A percentile compares a stretch with the other conserved stretches of the same genome.
Conservation (phyloP, 2,329 filamentous ascomycete genomes). For the Endocalyx cinctus region DNA sequence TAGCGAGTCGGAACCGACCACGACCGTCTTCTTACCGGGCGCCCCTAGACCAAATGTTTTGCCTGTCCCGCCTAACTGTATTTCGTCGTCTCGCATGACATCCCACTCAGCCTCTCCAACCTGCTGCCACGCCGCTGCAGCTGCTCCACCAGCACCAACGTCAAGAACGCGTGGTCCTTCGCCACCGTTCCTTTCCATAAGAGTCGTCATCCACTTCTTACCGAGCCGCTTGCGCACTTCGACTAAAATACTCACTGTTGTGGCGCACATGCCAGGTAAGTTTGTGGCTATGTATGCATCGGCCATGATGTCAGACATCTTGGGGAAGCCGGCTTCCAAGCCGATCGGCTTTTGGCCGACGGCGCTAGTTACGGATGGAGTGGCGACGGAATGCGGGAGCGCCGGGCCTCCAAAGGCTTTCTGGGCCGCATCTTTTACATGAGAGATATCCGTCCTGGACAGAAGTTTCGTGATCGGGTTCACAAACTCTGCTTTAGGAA, state of each 20-base stretch:
- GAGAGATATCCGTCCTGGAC: constrained; percentile 63
- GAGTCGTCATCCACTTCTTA: constrained; percentile 61
- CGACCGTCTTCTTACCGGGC: constrained; percentile 71
- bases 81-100: constrained; percentile 54
- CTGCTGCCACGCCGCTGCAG: constrained; percentile 70
- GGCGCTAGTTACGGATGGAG: constrained; percentile 53
- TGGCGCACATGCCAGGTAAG: constrained; percentile 67
- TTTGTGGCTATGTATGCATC: constrained; percentile 68
- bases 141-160: constrained; percentile 69
- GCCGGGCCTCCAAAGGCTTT: constrained; percentile 70
- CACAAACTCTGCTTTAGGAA: constrained; percentile 67
- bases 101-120: constrained; percentile 80
- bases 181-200: constrained; percentile 54
- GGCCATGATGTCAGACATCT: constrained; percentile 71
- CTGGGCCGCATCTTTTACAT: constrained; percentile 69
- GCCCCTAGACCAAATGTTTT: constrained; percentile 40
- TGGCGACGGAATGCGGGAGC: constrained; percentile 72
- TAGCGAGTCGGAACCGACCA: constrained; percentile 71
- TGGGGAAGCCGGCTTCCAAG: constrained; percentile 57
- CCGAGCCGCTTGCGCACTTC: constrained; percentile 73
- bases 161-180: constrained; percentile 64
- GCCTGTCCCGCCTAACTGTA: too few relatives aligned
- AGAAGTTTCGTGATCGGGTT: constrained; percentile 67
- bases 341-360: constrained; percentile 61
- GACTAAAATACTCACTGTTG: constrained; percentile 61